These are phyloP conservation scores for Cladosporium sp. DNA, from an alignment of 2,329 filamentous ascomycete genomes.

Conservation along the genomic window DNA sequence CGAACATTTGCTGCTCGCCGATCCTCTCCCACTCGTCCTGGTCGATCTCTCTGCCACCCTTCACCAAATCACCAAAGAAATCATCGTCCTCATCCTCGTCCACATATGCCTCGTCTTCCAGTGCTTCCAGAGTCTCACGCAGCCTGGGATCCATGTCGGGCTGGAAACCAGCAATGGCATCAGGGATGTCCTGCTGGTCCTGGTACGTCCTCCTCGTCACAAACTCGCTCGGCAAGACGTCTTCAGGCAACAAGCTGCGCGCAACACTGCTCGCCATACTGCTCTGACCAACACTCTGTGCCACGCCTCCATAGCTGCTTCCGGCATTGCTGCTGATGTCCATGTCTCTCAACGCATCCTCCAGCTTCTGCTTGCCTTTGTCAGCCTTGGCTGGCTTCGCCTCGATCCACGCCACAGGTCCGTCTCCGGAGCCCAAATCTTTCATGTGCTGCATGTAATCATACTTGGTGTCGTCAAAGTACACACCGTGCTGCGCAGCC, in stretches of 20 bases:
- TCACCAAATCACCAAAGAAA: conserved; percentile 72
- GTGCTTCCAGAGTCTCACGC: conserved; percentile 84
- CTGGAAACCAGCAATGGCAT: conserved; percentile 89
- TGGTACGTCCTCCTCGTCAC: conserved; percentile 78
- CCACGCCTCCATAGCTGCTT: conserved; percentile 36
- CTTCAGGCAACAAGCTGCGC: conserved; percentile 63
- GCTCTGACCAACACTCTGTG: conserved; percentile 44
- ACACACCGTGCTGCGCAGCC: conserved; percentile 90
- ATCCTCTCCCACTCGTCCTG: conserved; percentile 71
- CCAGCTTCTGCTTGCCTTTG: conserved; percentile 73
- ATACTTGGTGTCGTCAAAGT: conserved; percentile 91
- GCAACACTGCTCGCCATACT: conserved; percentile 41
- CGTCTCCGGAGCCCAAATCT: conserved; percentile 64
- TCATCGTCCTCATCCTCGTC: conserved; percentile 79
- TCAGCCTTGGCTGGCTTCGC: conserved; percentile 56
- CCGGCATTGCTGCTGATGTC: conserved; percentile 41
- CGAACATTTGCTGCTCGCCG: conserved; percentile 36
- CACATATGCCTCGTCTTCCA: conserved; percentile 95
- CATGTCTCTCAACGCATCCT: conserved; percentile 72
- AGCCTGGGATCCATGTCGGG: conserved; percentile 96
- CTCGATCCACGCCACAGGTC: conserved; percentile 76
- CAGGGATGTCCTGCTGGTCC: conserved; percentile 88
- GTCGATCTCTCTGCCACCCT: conserved; percentile 72
- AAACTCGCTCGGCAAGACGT: conserved; percentile 77
- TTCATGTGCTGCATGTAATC: conserved; percentile 99